A percentile compares a stretch with the other conserved stretches of the same genome.
These are phyloP conservation scores for Phytophthora idaei DNA, from an alignment of 352 stramenopile genomes.

Conservation along the genomic window DNA sequence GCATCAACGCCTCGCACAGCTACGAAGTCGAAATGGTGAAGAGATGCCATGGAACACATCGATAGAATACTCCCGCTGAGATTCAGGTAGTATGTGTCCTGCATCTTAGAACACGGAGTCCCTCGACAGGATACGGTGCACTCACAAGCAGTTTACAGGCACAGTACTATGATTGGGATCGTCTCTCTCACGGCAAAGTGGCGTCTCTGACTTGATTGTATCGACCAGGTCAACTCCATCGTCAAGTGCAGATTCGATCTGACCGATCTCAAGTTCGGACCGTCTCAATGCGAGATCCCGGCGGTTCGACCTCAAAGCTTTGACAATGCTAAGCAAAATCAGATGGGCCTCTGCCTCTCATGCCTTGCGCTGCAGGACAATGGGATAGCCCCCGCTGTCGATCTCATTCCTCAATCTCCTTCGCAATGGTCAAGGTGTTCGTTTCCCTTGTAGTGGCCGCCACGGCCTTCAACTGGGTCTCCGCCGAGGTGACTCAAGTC, in stretches of 20 bases:
- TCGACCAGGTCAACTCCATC: not conserved
- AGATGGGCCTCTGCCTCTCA: constrained; percentile 24
- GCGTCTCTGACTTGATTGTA: not conserved
- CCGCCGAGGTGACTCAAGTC: constrained; percentile 50
- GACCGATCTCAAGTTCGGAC: constrained; percentile 1
- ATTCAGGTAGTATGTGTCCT: not conserved
- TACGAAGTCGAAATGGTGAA: no score
- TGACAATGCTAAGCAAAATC: not conserved
- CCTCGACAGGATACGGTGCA: no score
- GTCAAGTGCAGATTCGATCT: constrained; percentile 10
- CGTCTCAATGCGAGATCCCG: constrained; percentile 22
- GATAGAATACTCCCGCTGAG: no score
- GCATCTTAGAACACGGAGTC: not conserved
- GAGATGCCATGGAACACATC: no score
- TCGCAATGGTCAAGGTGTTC: constrained; percentile 28
- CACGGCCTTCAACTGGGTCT: constrained; percentile 8
- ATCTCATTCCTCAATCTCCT: constrained; percentile 33
- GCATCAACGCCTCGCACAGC: no score
- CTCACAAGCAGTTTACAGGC: no score
- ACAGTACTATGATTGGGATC: constrained; percentile 1
- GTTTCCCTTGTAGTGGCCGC: constrained; percentile 17
- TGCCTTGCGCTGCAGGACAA: constrained; percentile 1
- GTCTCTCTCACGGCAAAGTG: constrained; percentile 10
- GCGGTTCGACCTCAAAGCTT: constrained; percentile 9
- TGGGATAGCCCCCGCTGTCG: constrained; percentile 14